Percentiles rank a stretch among this genome's conserved stretches.
phyloP scores from a whole-genome alignment of 1,284 basidiomycete species.

The Trametes polyzona region DNA sequence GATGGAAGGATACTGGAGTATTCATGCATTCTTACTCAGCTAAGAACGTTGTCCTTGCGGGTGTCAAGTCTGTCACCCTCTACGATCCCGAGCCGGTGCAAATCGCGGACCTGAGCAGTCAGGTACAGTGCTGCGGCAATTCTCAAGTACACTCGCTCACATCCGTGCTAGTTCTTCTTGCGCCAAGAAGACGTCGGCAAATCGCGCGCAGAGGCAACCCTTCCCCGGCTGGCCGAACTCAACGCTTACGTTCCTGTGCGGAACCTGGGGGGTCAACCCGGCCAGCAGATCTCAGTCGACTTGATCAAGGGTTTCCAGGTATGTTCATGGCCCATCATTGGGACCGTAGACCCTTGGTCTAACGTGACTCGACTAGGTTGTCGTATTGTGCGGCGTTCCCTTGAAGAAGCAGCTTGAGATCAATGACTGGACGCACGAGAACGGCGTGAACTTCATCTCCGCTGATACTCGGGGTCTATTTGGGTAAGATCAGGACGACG shows the following conservation, averaged over 20 bases:
- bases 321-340: slow-evolving; percentile 28
- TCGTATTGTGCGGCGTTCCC: slow-evolving; percentile 85
- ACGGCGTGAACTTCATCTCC: slow-evolving; percentile 91
- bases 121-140: slow-evolving; percentile 53
- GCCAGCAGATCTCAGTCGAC: slow-evolving; percentile 79
- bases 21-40: slow-evolving; percentile 53
- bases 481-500: slow-evolving; percentile 59
- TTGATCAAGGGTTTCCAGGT: slow-evolving; percentile 90
- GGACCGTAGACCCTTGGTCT: slow-evolving; percentile 1
- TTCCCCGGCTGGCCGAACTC: slow-evolving; percentile 91
- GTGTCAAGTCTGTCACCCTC: slow-evolving; percentile 97
- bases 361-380: slow-evolving; percentile 56
- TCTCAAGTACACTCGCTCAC: slow-evolving; percentile 4
- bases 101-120: slow-evolving; percentile 90
- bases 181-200: slow-evolving; percentile 88
- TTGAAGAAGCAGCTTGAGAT: slow-evolving; percentile 90
- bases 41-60: slow-evolving; percentile 95
- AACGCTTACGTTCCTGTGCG: slow-evolving; percentile 97
- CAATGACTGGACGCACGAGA: slow-evolving; percentile 90
- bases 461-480: slow-evolving; percentile 95
- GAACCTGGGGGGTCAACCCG: slow-evolving; percentile 68
- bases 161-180: slow-evolving; percentile 83
- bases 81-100: slow-evolving; percentile 92
- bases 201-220: slow-evolving; percentile 84
- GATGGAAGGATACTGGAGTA: too few species aligned